phyloP scores from a whole-genome alignment of 768 basidiomycete species.

The Daedaleopsis nitida region DNA sequence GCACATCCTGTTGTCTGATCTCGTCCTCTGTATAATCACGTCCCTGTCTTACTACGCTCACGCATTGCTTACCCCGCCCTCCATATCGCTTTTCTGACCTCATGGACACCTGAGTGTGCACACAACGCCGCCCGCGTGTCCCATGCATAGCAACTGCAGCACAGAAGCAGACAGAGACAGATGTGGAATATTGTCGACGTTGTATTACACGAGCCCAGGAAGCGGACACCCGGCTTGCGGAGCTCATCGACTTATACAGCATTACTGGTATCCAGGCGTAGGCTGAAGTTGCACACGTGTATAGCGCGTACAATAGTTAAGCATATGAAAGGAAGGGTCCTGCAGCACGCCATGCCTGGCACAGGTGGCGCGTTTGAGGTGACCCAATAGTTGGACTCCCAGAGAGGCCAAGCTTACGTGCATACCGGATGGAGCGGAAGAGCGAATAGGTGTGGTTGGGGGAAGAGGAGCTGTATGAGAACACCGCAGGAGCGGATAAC shows the following conservation, averaged over 20 bases:
- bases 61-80: constrained; percentile 9
- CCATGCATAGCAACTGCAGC: neutral
- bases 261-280: neutral
- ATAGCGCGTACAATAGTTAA: neutral
- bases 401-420: neutral
- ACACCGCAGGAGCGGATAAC: neutral
- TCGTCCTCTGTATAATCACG: constrained; percentile 17
- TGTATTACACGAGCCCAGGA: constrained; percentile 2
- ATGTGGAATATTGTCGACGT: neutral
- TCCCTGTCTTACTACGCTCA: constrained; percentile 16
- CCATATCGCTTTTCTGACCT: neutral
- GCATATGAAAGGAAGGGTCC: neutral
- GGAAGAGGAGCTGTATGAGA: neutral
- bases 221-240: neutral
- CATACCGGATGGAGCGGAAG: neutral
- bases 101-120: no score
- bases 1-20: neutral
- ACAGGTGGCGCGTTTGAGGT: neutral
- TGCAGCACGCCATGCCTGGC: neutral
- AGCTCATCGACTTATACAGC: constrained; percentile 1
- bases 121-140: no score
- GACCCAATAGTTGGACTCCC: neutral
- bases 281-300: neutral
- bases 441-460: neutral
- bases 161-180: neutral